Evolutionary conservation across 495 filamentous ascomycete species (phyloP).

Genomic region (Articulospora tetracladia): DNA sequence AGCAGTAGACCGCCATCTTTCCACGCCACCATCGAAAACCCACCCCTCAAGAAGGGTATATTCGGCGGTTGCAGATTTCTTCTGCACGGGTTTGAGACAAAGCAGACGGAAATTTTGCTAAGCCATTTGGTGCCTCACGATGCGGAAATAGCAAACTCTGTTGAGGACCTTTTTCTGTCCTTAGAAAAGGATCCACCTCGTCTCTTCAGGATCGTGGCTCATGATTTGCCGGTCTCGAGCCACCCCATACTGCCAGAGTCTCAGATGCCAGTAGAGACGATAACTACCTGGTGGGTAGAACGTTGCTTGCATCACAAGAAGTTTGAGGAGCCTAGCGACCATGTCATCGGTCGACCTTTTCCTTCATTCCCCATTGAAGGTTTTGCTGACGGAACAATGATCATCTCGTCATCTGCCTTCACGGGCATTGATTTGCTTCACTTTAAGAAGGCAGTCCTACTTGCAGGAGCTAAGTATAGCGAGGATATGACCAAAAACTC

Average conservation of each 20-base stretch:
- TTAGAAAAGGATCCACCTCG: conserved; percentile 29
- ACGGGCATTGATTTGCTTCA: conserved; percentile 82
- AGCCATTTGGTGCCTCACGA: conserved; percentile 41
- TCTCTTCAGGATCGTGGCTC: conserved; percentile 46
- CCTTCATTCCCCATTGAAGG: conserved; percentile 61
- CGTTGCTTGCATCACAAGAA: conserved; percentile 72
- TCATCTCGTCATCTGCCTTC: conserved; percentile 70
- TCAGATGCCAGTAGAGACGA: conserved; percentile 31
- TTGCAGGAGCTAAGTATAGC: conserved; percentile 77
- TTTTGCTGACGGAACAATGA: conserved; percentile 61
- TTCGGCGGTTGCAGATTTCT: conserved; percentile 58
- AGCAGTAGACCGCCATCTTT: neutral
- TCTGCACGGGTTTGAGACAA: conserved; percentile 55
- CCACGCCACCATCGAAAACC: neutral
- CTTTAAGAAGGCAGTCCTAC: conserved; percentile 64
- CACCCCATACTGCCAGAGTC: conserved; percentile 13
- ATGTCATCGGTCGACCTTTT: conserved; percentile 75
- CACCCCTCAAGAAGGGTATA: conserved; percentile 29
- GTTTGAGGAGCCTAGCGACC: conserved; percentile 62
- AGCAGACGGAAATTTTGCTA: conserved; percentile 39
- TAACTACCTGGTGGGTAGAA: conserved; percentile 94
- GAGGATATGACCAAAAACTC: conserved; percentile 64
- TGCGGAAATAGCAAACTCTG: conserved; percentile 36
- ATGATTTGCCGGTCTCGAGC: conserved; percentile 26
- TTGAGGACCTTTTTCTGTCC: conserved; percentile 37